These are phyloP conservation scores for Vaccinium myrtillus DNA, from an alignment of 148 eudicot species.

Conservation along the genomic window DNA sequence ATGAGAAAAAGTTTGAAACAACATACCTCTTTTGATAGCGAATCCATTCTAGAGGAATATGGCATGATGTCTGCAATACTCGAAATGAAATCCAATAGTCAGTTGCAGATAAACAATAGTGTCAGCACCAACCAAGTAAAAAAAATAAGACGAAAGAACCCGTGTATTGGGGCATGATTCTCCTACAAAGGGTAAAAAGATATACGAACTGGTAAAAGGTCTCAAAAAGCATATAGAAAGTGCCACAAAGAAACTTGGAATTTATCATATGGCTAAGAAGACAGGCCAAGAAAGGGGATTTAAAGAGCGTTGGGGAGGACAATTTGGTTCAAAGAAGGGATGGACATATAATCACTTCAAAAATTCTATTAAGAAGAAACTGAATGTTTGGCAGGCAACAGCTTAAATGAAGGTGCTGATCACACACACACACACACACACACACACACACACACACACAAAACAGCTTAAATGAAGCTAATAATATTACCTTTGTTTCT, in stretches of 20 bases:
- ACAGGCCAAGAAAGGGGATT: neutral
- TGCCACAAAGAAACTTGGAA: neutral
- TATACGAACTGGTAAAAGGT: neutral
- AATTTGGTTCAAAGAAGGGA: neutral
- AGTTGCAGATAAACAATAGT: neutral
- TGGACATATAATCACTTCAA: neutral
- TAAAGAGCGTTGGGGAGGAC: neutral
- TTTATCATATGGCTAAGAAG: neutral
- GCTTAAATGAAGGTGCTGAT: neutral
- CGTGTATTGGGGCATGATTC: neutral
- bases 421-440: too few species aligned
- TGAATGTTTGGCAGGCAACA: neutral
- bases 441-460: too few species aligned
- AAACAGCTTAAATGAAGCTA: neutral
- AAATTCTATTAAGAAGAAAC: neutral
- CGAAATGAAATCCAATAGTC: constrained; percentile 14
- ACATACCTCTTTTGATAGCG: constrained; percentile 46
- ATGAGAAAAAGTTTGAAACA: constrained; percentile 5
- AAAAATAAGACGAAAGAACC: neutral
- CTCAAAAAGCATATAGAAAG: neutral
- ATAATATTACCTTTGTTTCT: neutral
- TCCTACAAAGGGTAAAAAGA: neutral
- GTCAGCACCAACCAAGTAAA: neutral
- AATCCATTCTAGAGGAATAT: constrained; percentile 48
- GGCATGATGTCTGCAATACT: constrained; percentile 43